These are phyloP conservation scores for Przewalskia tangutica DNA, from an alignment of 257 asterid genomes.

Conservation along the genomic window DNA sequence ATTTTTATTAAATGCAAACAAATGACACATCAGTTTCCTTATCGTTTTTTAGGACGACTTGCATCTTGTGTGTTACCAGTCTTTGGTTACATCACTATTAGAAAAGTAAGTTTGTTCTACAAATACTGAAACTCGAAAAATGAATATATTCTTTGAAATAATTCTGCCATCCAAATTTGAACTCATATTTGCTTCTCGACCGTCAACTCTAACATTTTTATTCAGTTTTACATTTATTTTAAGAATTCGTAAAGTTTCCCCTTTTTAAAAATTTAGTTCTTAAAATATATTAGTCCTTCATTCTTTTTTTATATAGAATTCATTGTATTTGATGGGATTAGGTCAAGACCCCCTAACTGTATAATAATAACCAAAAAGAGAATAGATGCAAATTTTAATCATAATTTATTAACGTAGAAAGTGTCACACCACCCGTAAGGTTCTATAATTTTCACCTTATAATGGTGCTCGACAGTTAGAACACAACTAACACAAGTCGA, in stretches of 20 bases:
- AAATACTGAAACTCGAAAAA: neutral
- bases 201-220: neutral
- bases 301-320: neutral
- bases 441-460: too few relatives aligned
- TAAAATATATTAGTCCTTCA: neutral
- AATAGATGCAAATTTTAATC: neutral
- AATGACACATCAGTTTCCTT: too few relatives aligned
- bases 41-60: too few relatives aligned
- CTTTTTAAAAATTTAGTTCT: neutral
- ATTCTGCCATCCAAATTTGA: neutral
- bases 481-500: too few relatives aligned
- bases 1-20: too few relatives aligned
- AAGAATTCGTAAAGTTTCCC: neutral
- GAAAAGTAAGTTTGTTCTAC: neutral
- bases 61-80: too few relatives aligned
- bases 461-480: too few relatives aligned
- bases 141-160: neutral
- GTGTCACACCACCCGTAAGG: too few relatives aligned
- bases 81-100: too few relatives aligned
- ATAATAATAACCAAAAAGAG: neutral
- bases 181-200: neutral
- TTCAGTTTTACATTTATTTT: neutral
- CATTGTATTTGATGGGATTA: neutral
- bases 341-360: neutral
- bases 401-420: neutral